These are phyloP conservation scores for Aureobasidium mangrovei DNA, from an alignment of 2,329 filamentous ascomycete genomes.

Conservation along the genomic window DNA sequence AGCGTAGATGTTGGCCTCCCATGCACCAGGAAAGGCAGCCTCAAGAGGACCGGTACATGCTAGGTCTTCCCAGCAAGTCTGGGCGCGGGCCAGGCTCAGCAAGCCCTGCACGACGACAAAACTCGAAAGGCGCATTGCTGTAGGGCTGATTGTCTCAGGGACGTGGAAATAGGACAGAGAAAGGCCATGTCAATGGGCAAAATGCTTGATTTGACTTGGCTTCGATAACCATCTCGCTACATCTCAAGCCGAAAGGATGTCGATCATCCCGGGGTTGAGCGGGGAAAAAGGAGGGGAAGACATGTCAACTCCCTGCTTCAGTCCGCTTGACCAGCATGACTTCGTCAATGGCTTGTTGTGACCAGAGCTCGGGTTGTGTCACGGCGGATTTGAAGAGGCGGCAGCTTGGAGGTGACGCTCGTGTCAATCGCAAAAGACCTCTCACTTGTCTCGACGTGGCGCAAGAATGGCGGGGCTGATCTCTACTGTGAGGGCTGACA, in stretches of 20 bases:
- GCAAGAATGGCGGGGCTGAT: no score
- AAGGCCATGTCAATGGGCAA: background rate
- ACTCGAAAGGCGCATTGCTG: background rate
- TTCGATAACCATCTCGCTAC: background rate
- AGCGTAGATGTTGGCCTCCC: slow-evolving; percentile 51
- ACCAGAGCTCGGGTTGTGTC: no score
- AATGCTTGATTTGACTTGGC: slow-evolving; percentile 7
- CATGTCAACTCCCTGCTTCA: no score
- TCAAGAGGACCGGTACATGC: slow-evolving; percentile 43
- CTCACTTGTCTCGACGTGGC: no score
- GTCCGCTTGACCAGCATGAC: no score
- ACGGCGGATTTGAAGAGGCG: no score
- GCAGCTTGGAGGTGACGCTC: no score
- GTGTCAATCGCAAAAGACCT: no score
- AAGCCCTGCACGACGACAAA: background rate
- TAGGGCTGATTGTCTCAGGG: background rate
- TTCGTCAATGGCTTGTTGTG: no score
- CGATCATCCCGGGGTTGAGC: no score
- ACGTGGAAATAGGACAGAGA: background rate
- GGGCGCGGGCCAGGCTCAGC: background rate
- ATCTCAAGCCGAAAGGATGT: background rate
- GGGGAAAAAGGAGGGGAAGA: no score
- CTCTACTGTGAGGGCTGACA: no score
- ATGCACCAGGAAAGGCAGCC: slow-evolving; percentile 47
- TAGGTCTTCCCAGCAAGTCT: slow-evolving; percentile 47